phyloP scores from a whole-genome alignment of 352 stramenopile genomes.

The Thalassiosira hispida region DNA sequence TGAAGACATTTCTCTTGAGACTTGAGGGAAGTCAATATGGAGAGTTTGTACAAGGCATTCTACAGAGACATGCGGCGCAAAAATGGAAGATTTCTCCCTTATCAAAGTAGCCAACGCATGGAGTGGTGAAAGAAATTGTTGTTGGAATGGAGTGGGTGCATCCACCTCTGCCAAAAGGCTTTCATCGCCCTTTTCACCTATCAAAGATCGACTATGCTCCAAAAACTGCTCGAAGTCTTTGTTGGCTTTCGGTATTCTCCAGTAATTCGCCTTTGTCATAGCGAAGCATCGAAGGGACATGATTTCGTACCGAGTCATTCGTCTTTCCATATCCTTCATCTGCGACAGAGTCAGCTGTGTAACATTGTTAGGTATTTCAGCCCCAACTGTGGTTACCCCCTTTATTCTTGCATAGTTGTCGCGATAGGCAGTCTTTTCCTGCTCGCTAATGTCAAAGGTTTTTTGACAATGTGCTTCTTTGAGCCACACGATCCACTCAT shows the following conservation, averaged over 20 bases:
- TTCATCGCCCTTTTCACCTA: constrained; percentile 11
- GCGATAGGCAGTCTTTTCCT: constrained; percentile 31
- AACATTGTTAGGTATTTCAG: neutral
- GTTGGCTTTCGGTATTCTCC: constrained; percentile 33
- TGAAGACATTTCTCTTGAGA: neutral
- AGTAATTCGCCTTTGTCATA: constrained; percentile 43
- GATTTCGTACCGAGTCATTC: constrained; percentile 49
- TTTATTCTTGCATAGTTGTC: constrained; percentile 34
- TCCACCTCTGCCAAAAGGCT: constrained; percentile 12
- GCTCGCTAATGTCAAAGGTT: constrained; percentile 9
- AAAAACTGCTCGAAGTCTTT: constrained; percentile 42
- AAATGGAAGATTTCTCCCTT: constrained; percentile 31
- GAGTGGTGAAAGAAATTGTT: constrained; percentile 20
- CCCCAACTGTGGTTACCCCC: neutral
- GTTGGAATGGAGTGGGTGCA: constrained; percentile 28
- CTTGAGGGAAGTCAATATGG: constrained; percentile 28
- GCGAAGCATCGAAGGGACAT: constrained; percentile 41
- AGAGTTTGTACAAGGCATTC: constrained; percentile 9
- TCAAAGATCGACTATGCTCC: constrained; percentile 16
- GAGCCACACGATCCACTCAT: constrained; percentile 37
- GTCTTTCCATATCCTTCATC: constrained; percentile 41
- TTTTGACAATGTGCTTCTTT: constrained; percentile 11
- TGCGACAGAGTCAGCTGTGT: constrained; percentile 16
- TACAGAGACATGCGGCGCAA: constrained; percentile 20
- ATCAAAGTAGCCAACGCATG: constrained; percentile 28